Conservation (phyloP, 176 grass and related monocot species). For the sorghum (Sorghum bicolor) region Sorghum_bicolor_NCBIv3 NC_012878.2:56293501-56294000, state of each 20-base stretch:
- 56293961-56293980: not conserved
- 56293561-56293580: slow-evolving; percentile 3
- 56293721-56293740: slow-evolving; percentile 26
- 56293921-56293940: not conserved
- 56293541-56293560: not conserved
- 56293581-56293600: not conserved
- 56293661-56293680: slow-evolving; percentile 10
- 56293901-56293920: not conserved
- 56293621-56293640: slow-evolving; percentile 6
- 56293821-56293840: not conserved
- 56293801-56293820: not conserved
- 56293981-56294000: not conserved
- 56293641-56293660: not conserved
- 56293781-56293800: not conserved
- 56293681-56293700: not conserved
- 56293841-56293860: not conserved
- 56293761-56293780: too few relatives aligned
- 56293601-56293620: slow-evolving; percentile 20
- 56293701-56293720: not conserved
- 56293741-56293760: not conserved
- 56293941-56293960: not conserved
- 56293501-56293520: not conserved
- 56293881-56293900: not conserved
- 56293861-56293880: not conserved
- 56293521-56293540: slow-evolving; percentile 2